These are phyloP conservation scores for Tuber borchii DNA, from an alignment of 495 filamentous ascomycete genomes.

Conservation along the genomic window DNA sequence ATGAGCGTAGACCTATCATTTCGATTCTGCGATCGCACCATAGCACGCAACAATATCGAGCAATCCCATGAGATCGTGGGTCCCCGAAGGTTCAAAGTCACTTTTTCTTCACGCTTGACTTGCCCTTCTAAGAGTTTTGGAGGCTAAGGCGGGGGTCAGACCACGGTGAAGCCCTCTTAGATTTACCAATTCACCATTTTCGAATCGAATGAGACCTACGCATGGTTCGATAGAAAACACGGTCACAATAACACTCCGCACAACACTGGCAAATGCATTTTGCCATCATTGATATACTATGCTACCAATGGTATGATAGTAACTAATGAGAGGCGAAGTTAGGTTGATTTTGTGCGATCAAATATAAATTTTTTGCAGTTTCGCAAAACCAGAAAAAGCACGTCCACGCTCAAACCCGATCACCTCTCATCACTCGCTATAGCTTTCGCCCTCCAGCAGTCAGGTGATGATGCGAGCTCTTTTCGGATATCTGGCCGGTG, in stretches of 20 bases:
- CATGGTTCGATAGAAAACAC: neutral
- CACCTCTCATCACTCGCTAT: neutral
- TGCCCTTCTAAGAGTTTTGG: neutral
- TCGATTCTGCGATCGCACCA: no score
- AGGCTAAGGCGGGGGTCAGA: constrained; percentile 16
- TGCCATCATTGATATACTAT: no score
- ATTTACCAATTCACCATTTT: neutral
- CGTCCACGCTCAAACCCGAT: neutral
- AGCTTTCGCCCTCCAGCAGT: neutral
- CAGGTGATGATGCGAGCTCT: constrained; percentile 11
- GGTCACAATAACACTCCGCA: neutral
- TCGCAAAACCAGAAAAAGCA: neutral
- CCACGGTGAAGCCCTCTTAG: neutral
- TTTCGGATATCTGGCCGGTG: no score
- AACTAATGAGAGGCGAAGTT: neutral
- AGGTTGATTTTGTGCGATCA: neutral
- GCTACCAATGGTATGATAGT: neutral
- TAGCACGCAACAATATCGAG: neutral
- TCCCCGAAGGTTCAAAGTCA: neutral
- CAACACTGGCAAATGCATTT: neutral
- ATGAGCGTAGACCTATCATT: no score
- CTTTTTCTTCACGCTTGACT: neutral
- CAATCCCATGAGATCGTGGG: neutral
- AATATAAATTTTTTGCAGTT: neutral
- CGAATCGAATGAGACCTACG: neutral